These are phyloP conservation scores for Adansonia digitata DNA, from an alignment of 345 rosid species.

Conservation along the genomic window DNA sequence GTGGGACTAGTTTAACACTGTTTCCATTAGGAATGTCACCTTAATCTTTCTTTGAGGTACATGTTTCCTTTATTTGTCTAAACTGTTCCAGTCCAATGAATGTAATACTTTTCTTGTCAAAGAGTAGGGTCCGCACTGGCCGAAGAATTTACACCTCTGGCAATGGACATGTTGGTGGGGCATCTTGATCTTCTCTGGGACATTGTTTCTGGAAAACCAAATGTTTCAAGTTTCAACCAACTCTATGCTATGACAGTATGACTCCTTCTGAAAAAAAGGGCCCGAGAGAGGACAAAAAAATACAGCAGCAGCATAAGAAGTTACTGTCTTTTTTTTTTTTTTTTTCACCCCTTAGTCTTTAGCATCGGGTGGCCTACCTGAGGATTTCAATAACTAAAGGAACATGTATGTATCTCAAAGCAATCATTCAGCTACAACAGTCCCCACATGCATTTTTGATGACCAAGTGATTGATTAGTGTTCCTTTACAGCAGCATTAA, in stretches of 20 bases:
- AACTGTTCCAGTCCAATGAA: neutral
- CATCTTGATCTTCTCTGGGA: neutral
- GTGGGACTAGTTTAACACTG: neutral
- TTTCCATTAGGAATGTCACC: neutral
- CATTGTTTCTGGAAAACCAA: constrained; percentile 2
- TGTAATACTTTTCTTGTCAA: neutral
- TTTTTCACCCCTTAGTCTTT: neutral
- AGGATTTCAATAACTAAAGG: neutral
- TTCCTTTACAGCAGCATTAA: neutral
- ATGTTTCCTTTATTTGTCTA: neutral
- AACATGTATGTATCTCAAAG: neutral
- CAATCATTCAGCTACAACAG: constrained; percentile 3
- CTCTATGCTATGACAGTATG: neutral
- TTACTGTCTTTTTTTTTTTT: no score
- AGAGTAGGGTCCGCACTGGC: neutral
- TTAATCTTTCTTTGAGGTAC: neutral
- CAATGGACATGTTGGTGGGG: constrained; percentile 7
- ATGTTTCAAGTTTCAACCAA: neutral
- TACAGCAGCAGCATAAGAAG: neutral
- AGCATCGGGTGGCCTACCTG: neutral
- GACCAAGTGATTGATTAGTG: constrained; percentile 10
- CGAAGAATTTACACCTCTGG: constrained; percentile 4
- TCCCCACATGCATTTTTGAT: constrained; percentile 1
- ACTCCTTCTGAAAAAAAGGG: neutral
- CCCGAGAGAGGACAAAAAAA: neutral